Conservation (phyloP, 192 early-diverging fungal species). For the Coemansia sp. region DNA sequence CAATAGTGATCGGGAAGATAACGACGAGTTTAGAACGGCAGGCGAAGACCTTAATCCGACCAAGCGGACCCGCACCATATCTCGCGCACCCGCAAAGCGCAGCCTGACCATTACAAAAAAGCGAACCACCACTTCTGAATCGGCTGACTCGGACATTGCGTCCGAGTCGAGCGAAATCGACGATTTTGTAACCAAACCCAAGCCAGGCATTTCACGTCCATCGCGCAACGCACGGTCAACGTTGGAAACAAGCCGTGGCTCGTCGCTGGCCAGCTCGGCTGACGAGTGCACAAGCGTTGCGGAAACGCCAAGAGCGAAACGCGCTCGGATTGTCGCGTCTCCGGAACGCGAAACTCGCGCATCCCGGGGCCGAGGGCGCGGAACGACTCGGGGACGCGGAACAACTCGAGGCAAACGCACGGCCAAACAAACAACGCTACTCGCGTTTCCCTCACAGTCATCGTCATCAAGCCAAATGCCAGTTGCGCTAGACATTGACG, state of each 20-base stretch:
- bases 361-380: constrained; percentile 11
- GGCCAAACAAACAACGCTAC: neutral
- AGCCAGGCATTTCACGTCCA: constrained; percentile 19
- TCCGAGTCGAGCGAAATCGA: neutral
- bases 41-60: constrained; percentile 4
- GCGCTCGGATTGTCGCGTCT: neutral
- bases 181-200: neutral
- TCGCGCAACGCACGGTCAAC: constrained; percentile 44
- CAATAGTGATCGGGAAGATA: neutral
- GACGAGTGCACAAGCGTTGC: neutral
- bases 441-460: constrained; percentile 9
- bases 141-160: neutral
- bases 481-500: constrained; percentile 12
- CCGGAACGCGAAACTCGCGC: constrained; percentile 9
- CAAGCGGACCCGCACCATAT: neutral
- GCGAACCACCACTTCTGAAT: neutral
- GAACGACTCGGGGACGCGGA: constrained; percentile 6
- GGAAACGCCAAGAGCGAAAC: neutral
- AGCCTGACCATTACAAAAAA: neutral
- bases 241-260: constrained; percentile 3
- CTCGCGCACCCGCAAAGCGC: constrained; percentile 5
- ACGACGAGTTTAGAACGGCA: constrained; percentile 4
- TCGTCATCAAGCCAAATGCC: constrained; percentile 29
- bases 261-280: neutral
- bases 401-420: neutral